These are phyloP conservation scores for Kodamaea arcana DNA, from an alignment of 1,139 yeast genomes.

Conservation along the genomic window DNA sequence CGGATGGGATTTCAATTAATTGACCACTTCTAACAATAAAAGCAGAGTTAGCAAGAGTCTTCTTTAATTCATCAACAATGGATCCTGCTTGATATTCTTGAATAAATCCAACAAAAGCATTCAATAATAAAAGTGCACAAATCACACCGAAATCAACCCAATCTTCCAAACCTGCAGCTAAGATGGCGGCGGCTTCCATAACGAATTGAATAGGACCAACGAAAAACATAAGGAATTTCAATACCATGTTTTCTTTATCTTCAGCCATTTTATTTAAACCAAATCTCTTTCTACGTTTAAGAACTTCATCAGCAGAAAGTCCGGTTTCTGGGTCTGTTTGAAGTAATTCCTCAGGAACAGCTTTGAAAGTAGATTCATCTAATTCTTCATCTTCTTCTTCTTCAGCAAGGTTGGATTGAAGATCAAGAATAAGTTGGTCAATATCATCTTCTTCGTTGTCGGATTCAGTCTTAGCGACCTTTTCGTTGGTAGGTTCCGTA, in stretches of 20 bases:
- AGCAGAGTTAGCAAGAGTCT: slow-evolving; percentile 88
- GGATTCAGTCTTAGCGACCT: slow-evolving; percentile 45
- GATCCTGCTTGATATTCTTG: slow-evolving; percentile 98
- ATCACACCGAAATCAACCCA: slow-evolving; percentile 99
- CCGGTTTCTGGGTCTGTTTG: slow-evolving; percentile 85
- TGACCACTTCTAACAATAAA: slow-evolving; percentile 81
- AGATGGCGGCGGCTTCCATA: slow-evolving; percentile 97
- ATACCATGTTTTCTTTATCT: slow-evolving; percentile 76
- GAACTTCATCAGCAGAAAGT: slow-evolving; percentile 76
- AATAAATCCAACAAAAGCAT: slow-evolving; percentile 93
- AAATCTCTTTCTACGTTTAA: slow-evolving; percentile 85
- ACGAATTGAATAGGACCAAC: slow-evolving; percentile 99
- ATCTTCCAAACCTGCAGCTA: slow-evolving; percentile 97
- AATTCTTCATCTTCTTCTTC: slow-evolving; percentile 47
- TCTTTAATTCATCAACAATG: slow-evolving; percentile 90
- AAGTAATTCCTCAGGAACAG: slow-evolving; percentile 85
- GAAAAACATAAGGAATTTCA: slow-evolving; percentile 88
- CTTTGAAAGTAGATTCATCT: slow-evolving; percentile 44
- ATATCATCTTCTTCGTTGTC: slow-evolving; percentile 80
- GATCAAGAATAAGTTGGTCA: slow-evolving; percentile 82
- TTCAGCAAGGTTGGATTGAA: slow-evolving; percentile 73
- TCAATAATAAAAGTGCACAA: slow-evolving; percentile 79
- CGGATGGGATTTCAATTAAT: slow-evolving; percentile 67
- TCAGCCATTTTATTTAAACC: slow-evolving; percentile 96
- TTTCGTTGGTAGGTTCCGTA: slow-evolving; percentile 49